Evolutionary conservation across 2,329 filamentous ascomycete species (phyloP).

Genomic region (Sporothrix protearum): DNA sequence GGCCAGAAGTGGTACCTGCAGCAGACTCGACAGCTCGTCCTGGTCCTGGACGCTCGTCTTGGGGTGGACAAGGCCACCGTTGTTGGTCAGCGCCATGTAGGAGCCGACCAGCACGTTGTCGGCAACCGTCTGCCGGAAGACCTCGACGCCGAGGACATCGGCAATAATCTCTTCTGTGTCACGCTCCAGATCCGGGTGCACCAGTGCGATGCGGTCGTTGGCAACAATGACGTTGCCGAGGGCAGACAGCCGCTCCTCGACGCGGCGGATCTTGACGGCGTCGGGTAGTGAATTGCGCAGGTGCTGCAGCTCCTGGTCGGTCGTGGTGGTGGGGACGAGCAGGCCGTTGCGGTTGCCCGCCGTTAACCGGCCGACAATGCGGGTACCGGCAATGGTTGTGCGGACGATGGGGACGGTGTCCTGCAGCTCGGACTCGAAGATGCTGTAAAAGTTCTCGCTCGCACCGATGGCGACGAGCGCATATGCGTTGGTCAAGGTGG

Average conservation of each 20-base stretch:
- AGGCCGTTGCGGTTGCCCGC: constrained; percentile 96
- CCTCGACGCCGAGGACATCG: constrained; percentile 84
- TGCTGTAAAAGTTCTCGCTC: constrained; percentile 98
- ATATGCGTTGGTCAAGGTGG: constrained; percentile 95
- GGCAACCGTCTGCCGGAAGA: constrained; percentile 90
- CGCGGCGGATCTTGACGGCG: constrained; percentile 87
- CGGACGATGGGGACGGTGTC: constrained; percentile 96
- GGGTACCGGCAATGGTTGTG: constrained; percentile 91
- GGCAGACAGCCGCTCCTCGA: constrained; percentile 93
- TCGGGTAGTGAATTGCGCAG: constrained; percentile 93
- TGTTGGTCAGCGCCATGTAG: constrained; percentile 95
- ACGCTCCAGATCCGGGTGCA: constrained; percentile 93
- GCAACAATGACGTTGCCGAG: constrained; percentile 95
- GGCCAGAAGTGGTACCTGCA: constrained; percentile 93
- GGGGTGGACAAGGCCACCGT: constrained; percentile 93
- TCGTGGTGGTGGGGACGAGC: constrained; percentile 90
- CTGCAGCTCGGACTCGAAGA: constrained; percentile 96
- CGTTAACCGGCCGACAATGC: constrained; percentile 93
- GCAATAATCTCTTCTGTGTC: constrained; percentile 99
- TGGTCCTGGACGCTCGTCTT: constrained; percentile 97
- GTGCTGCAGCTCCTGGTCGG: constrained; percentile 97
- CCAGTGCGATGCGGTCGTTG: constrained; percentile 94
- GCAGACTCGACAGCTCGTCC: constrained; percentile 87
- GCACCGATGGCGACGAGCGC: constrained; percentile 90
- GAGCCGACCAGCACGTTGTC: constrained; percentile 95